Base-by-base conservation (phyloP, 345 rosid species). In the Hevea brasiliensis region DNA sequence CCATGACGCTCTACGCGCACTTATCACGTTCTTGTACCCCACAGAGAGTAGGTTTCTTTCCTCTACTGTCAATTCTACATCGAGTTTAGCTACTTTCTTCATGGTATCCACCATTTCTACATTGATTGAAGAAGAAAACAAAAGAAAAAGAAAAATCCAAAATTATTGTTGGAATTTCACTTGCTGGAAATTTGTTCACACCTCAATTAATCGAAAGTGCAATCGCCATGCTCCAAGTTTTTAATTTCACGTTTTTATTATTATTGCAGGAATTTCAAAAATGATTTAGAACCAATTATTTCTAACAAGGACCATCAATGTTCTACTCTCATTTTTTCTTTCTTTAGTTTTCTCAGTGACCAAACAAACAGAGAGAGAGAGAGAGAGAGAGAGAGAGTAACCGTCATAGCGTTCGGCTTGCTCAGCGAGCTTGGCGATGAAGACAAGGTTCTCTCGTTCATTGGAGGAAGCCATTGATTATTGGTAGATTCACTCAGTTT, bases 391-490 rank as follows among this genome's bases (percentile, higher is more conserved):
- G 47, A n/a, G 48, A 63, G 44, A 20, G 65, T 7, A 21, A 86
- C 87, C 87, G 6, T 86, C 89, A 48, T 84, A 86, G 61, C 87
- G 87, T 72, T 86, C 89, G 11, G 89, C 89, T 65, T 86, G 89
- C 40, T 86, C 89, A 14, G 89, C 83, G 57, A 86, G 89, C 78
- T 86, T 86, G 76, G 87, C 89, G 77, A 75, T 55, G 84, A 77
- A 86, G 42, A 86, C 87, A 55, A 44, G 74, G 83, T 50, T 81
- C 42, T 79, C 87, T 23, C 87, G 82, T 77, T 84, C 86, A 53
- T 68, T 73, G 65, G 81, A 41, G 58, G 74, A 61, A 23, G 80
- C 84, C 86, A 83, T 84, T 55, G n/a, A 68, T 10, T 63, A 74
- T 56, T 67, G 47, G 12, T 12, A 18, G n/a, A 32, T 32, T 32